phyloP scores from a whole-genome alignment of 139 green algal genomes.

The Chlamydomonas incerta region DNA sequence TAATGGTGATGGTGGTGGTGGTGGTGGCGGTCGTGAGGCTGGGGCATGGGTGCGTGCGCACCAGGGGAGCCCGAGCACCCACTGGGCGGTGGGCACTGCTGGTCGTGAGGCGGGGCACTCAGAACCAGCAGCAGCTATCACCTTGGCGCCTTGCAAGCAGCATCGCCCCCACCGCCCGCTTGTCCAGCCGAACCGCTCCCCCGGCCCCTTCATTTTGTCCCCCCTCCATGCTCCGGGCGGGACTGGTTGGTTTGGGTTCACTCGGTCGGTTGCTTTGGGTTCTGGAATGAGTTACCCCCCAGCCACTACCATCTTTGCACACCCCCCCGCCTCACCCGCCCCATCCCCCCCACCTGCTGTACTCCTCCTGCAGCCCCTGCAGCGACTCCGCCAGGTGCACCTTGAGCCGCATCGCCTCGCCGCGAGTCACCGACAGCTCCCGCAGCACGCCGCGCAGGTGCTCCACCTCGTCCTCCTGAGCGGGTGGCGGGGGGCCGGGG shows the following conservation, averaged over 20 bases:
- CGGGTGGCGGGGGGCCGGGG: background rate
- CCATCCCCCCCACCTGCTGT: constrained; percentile 1
- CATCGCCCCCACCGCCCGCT: too few species aligned
- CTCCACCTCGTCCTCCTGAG: constrained; percentile 46
- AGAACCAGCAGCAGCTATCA: too few species aligned
- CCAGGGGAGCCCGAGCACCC: too few species aligned
- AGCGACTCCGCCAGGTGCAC: constrained; percentile 42
- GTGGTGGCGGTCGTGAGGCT: background rate
- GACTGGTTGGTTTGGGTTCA: too few species aligned
- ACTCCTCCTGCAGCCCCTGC: constrained; percentile 42
- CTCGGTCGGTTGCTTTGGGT: too few species aligned
- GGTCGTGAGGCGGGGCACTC: background rate
- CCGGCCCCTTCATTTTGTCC: too few species aligned
- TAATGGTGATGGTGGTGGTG: background rate
- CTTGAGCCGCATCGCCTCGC: constrained; percentile 41
- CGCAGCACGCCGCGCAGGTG: constrained; percentile 45
- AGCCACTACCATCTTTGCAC: background rate
- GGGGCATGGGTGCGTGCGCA: too few species aligned
- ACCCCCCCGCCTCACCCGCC: background rate
- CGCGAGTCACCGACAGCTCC: constrained; percentile 38
- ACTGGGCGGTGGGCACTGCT: too few species aligned
- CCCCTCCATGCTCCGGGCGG: too few species aligned
- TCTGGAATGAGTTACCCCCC: too few species aligned
- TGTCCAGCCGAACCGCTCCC: too few species aligned
- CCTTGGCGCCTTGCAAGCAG: too few species aligned